These are phyloP conservation scores for Dalechampia spathulata DNA, from an alignment of 441 rosid genomes.

Conservation along the genomic window DNA sequence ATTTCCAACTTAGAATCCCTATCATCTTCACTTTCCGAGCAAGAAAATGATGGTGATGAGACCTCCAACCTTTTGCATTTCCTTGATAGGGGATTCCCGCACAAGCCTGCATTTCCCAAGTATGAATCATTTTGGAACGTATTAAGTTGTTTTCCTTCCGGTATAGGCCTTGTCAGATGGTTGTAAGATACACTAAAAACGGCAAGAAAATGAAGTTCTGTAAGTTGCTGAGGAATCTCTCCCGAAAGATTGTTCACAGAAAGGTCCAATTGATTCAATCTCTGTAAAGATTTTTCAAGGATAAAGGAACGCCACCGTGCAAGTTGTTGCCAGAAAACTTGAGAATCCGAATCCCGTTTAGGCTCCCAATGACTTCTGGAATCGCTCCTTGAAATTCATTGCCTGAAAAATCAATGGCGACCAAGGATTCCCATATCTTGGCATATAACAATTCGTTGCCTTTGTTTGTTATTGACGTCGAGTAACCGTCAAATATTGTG, in stretches of 20 bases:
- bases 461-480: background rate
- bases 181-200: background rate
- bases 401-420: slow-evolving; percentile 22
- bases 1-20: no score
- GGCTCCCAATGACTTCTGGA: slow-evolving; percentile 16
- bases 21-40: no score
- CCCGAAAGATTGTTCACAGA: slow-evolving; percentile 1
- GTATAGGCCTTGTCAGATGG: background rate
- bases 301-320: slow-evolving; percentile 11
- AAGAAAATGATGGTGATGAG: no score
- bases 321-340: slow-evolving; percentile 31
- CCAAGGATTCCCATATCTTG: slow-evolving; percentile 4
- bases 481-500: background rate
- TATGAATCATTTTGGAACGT: slow-evolving; percentile 6
- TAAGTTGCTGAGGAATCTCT: slow-evolving; percentile 1
- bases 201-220: background rate
- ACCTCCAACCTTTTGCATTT: no score
- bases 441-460: slow-evolving; percentile 4
- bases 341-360: slow-evolving; percentile 21
- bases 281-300: slow-evolving; percentile 12
- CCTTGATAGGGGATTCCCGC: slow-evolving; percentile 4
- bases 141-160: slow-evolving; percentile 2
- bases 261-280: slow-evolving; percentile 2
- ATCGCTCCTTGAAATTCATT: slow-evolving; percentile 26
- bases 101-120: background rate